Base-by-base conservation (phyloP, 208 protist genomes). In the Wallacemonas rigidus region DNA sequence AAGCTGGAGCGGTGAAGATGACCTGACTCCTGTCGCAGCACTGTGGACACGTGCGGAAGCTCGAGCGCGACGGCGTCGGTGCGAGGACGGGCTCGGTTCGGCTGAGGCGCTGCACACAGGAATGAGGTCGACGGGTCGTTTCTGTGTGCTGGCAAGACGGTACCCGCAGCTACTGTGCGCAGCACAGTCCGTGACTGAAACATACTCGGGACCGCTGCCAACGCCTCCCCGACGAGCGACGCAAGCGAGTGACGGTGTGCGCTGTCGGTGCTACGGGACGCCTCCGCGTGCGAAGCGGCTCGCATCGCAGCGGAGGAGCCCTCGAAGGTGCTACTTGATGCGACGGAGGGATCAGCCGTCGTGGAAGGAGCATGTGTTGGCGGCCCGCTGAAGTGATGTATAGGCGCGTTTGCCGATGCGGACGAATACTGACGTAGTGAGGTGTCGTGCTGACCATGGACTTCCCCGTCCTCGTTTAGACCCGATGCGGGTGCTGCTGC, bases 21-120 rank as follows among this genome's bases (percentile, higher is more conserved):
- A 35, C 63, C 57, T 15, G 75, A 68, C 44, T 75, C 57, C 70
- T 87, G 60, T 17, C 64, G 69, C 17, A 92, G 76, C 41, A 92
- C 53, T 2, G 78, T 62, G 2, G 72, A 82, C 2, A 82, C 83
- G 72, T 91, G 83, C 8, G 86, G 83, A 6, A 91, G 77, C 44
- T 91, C 86, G 2, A 91, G 72, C 17, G 75, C 82, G 5, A 91
- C 55, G 4, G 80, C 83, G 41, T 75, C 60, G 17, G 26, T 26
- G 26, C 26, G 26, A 26, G 26, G 0, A 26, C 26, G 26, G 26
- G 26, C 26, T 26, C 26, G 26, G 26, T 26, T 26, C 26, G 26
- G 26, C 26, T 26, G 26, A 26, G 26, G 26, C 26, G 26, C 26
- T 26, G 26, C 26, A 26, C 26, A 26, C 26, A 26, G 26, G 26